phyloP scores from a whole-genome alignment of 257 asterid genomes.

The Paulownia fortunei region DNA sequence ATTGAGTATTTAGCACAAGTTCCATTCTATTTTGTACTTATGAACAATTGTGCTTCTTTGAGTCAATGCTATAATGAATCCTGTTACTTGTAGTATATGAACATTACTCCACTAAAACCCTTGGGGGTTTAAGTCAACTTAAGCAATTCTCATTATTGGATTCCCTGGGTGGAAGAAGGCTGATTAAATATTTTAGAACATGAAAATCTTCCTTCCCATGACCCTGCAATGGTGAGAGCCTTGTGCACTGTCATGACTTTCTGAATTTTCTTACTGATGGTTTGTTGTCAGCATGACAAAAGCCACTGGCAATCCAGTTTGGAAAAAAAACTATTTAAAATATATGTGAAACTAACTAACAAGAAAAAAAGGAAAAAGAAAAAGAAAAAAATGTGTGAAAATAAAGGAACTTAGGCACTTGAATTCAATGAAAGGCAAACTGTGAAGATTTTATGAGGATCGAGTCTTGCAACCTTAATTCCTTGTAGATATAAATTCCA shows the following conservation, averaged over 20 bases:
- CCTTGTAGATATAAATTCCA: neutral
- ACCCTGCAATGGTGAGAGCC: neutral
- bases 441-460: neutral
- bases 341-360: neutral
- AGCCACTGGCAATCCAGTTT: neutral
- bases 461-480: neutral
- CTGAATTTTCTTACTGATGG: conserved; percentile 1
- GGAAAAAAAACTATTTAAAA: neutral
- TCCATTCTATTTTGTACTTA: neutral
- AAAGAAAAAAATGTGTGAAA: neutral
- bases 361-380: too few species aligned
- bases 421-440: neutral
- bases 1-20: neutral
- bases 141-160: conserved; percentile 1
- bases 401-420: neutral
- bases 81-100: neutral
- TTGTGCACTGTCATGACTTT: conserved; percentile 3
- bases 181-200: neutral
- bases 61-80: conserved; percentile 5
- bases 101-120: conserved; percentile 1
- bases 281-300: conserved; percentile 5
- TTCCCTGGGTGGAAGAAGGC: neutral
- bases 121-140: conserved; percentile 12
- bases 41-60: neutral
- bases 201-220: neutral